These are phyloP conservation scores for Fagopyrum tataricum DNA, from an alignment of 148 eudicot species.

Conservation along the genomic window DNA sequence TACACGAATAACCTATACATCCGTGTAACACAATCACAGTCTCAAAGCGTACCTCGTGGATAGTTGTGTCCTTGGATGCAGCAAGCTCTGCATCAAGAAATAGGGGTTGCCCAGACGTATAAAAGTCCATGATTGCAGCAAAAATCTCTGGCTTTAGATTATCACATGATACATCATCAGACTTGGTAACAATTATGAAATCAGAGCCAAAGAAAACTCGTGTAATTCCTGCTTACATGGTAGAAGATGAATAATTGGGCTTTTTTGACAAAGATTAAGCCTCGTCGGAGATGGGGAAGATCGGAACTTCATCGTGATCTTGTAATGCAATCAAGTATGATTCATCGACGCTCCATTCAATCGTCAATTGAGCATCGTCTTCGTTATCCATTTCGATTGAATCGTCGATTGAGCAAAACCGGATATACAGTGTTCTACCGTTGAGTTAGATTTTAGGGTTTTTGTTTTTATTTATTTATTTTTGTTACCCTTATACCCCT, in stretches of 20 bases:
- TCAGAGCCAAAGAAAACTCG: conserved; percentile 96
- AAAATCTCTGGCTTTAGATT: conserved; percentile 81
- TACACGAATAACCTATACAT: too few relatives aligned
- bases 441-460: too few relatives aligned
- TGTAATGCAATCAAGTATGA: conserved; percentile 36
- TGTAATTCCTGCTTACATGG: conserved; percentile 48
- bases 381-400: not conserved
- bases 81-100: conserved; percentile 71
- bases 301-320: conserved; percentile 22
- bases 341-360: conserved; percentile 25
- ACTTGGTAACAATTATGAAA: conserved; percentile 82
- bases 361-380: too few relatives aligned
- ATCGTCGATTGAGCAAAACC: too few relatives aligned
- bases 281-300: conserved; percentile 51
- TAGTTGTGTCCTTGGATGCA: conserved; percentile 87
- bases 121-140: conserved; percentile 94
- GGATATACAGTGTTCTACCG: too few relatives aligned
- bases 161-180: conserved; percentile 87
- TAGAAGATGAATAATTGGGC: not conserved
- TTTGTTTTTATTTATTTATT: too few relatives aligned
- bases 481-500: too few relatives aligned
- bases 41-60: conserved; percentile 50
- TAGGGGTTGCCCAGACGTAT: conserved; percentile 79
- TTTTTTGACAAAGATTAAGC: too few relatives aligned
- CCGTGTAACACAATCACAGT: not conserved